Evolutionary conservation across 805 yeast genomes (phyloP).

Genomic region (Saccharomycopsis oosterbeekiorum): DNA sequence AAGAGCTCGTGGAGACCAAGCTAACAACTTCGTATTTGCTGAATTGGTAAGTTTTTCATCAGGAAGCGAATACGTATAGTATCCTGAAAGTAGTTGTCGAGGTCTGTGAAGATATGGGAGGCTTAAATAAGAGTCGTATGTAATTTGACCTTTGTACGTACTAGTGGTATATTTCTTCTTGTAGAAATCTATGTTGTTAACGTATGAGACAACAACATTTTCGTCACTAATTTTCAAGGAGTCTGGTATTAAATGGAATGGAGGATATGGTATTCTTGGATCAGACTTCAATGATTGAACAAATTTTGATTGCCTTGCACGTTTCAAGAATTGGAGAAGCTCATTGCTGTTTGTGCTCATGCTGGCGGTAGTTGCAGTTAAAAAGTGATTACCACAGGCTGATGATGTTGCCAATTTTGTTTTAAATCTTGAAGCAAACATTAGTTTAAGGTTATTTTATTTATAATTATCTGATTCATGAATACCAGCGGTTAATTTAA

Average conservation of each 20-base stretch:
- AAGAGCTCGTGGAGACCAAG: conserved; percentile 52
- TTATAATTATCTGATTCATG: not conserved
- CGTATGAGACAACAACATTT: not conserved
- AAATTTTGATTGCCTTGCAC: conserved; percentile 1
- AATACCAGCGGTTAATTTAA: not conserved
- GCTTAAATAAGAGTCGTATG: conserved; percentile 1
- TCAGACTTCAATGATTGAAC: conserved; percentile 8
- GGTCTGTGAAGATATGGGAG: conserved; percentile 38
- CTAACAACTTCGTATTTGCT: conserved; percentile 31
- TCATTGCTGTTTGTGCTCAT: not conserved
- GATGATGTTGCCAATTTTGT: not conserved
- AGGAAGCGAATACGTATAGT: conserved; percentile 68
- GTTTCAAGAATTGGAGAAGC: not conserved
- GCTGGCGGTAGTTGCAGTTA: not conserved
- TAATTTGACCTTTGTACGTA: conserved; percentile 6
- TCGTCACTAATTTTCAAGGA: conserved; percentile 1
- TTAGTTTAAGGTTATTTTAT: no score
- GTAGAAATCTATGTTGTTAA: not conserved
- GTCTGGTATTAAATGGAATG: conserved; percentile 14
- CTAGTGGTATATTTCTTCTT: conserved; percentile 3
- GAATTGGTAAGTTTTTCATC: conserved; percentile 39
- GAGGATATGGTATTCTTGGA: conserved; percentile 13
- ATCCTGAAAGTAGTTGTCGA: conserved; percentile 47
- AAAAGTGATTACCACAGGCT: not conserved
- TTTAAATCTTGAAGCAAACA: not conserved